A percentile compares a stretch with the other conserved stretches of the same genome.
Evolutionary conservation across 2,329 filamentous ascomycete genomes (phyloP).

Genomic region (Anthostomella pinea): DNA sequence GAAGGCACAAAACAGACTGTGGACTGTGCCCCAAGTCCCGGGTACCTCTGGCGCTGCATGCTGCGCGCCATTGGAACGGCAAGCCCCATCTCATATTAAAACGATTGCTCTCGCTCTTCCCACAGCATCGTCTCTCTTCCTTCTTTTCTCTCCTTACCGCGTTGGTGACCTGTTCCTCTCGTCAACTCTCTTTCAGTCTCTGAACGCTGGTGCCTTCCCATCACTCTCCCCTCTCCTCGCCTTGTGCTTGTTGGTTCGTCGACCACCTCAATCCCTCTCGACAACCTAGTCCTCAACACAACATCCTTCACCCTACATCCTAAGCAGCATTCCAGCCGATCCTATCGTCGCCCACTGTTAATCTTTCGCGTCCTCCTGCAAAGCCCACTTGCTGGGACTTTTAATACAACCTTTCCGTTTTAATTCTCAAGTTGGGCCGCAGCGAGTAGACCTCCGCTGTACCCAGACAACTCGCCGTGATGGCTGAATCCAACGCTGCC

Average conservation of each 20-base stretch:
- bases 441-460: conserved; percentile 22
- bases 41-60: too few species aligned
- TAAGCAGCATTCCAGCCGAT: conserved; percentile 27
- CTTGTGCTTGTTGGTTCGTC: neutral
- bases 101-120: conserved; percentile 30
- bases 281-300: too few species aligned
- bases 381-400: conserved; percentile 10
- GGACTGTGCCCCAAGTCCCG: too few species aligned
- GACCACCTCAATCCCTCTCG: conserved; percentile 16
- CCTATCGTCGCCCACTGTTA: conserved; percentile 12
- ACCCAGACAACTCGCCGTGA: conserved; percentile 33
- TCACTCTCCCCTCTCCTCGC: neutral
- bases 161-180: conserved; percentile 20
- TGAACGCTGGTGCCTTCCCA: conserved; percentile 24
- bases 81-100: conserved; percentile 20
- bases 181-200: conserved; percentile 21
- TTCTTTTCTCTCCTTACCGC: conserved; percentile 23
- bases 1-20: too few species aligned
- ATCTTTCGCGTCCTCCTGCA: conserved; percentile 9
- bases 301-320: conserved; percentile 15
- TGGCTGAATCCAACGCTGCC: conserved; percentile 54
- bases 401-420: conserved; percentile 7
- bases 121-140: conserved; percentile 22
- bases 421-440: conserved; percentile 16
- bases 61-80: too few species aligned